These are phyloP conservation scores for Arthroderma sp. DNA, from an alignment of 2,329 filamentous ascomycete genomes.

Conservation along the genomic window DNA sequence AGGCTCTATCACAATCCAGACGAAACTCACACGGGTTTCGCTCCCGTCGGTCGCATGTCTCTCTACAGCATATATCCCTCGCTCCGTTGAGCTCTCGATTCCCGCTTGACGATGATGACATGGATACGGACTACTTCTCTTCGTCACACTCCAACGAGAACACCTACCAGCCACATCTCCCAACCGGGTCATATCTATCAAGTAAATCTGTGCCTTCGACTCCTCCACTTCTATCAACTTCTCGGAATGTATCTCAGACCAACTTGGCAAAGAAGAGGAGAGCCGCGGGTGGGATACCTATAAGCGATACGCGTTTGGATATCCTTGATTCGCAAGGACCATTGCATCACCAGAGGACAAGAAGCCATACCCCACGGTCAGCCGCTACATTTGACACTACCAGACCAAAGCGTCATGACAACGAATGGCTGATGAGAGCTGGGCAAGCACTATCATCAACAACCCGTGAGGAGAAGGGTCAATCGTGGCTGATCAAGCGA, in stretches of 20 bases:
- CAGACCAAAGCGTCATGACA: constrained; percentile 20
- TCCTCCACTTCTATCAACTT: constrained; percentile 30
- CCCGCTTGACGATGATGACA: constrained; percentile 35
- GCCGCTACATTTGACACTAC: constrained; percentile 7
- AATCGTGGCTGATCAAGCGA: constrained; percentile 45
- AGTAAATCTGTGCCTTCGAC: constrained; percentile 30
- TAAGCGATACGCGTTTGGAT: constrained; percentile 25
- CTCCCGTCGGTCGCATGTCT: constrained; percentile 44
- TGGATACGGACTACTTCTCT: constrained; percentile 23
- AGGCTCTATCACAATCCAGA: constrained; percentile 12
- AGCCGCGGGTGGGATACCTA: constrained; percentile 21
- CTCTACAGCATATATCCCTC: constrained; percentile 47
- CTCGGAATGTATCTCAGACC: constrained; percentile 26
- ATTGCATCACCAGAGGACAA: constrained; percentile 13
- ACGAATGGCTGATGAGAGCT: constrained; percentile 48
- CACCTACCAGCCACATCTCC: constrained; percentile 17
- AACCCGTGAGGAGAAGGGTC: constrained; percentile 48
- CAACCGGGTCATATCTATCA: constrained; percentile 26
- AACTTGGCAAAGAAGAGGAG: constrained; percentile 21
- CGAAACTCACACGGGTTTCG: constrained; percentile 20
- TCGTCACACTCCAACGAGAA: constrained; percentile 16
- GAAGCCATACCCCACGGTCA: constrained; percentile 6
- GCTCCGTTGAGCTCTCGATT: constrained; percentile 45
- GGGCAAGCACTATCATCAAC: constrained; percentile 44
- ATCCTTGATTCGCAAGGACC: constrained; percentile 17